phyloP scores from a whole-genome alignment of 257 asterid species.

The Primulina eburnea region DNA sequence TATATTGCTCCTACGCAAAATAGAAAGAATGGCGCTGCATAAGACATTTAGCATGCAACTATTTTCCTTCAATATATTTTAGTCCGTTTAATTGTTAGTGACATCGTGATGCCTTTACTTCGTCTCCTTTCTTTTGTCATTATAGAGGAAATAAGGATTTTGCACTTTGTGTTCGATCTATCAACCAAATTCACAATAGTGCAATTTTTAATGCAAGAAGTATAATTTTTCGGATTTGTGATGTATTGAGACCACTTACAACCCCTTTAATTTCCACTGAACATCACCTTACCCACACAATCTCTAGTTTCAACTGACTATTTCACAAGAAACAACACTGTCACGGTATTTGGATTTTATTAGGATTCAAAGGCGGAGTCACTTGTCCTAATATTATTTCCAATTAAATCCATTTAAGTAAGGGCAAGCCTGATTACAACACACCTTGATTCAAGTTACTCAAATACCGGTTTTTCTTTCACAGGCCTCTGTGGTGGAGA shows the following conservation, averaged over 20 bases:
- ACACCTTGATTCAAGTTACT: background rate
- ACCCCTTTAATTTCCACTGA: background rate
- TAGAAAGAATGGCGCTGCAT: background rate
- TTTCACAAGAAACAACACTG: background rate
- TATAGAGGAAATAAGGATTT: background rate
- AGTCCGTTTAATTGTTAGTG: background rate
- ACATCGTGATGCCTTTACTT: background rate
- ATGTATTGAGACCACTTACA: background rate
- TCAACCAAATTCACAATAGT: background rate
- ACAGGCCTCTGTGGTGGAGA: constrained; percentile 78
- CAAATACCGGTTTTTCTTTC: constrained; percentile 19
- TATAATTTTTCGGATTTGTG: background rate
- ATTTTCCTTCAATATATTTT: background rate
- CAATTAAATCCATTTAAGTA: background rate
- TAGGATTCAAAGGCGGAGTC: background rate
- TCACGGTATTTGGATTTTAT: background rate
- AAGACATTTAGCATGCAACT: background rate
- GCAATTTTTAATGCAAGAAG: too few relatives aligned
- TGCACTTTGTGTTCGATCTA: background rate
- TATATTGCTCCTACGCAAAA: background rate
- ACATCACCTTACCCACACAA: background rate
- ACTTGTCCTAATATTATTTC: background rate
- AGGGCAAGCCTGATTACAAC: background rate
- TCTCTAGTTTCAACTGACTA: background rate
- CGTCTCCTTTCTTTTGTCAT: background rate